Evolutionary conservation across 306 rosid species (phyloP).

Genomic region (Rosa rugosa): DNA sequence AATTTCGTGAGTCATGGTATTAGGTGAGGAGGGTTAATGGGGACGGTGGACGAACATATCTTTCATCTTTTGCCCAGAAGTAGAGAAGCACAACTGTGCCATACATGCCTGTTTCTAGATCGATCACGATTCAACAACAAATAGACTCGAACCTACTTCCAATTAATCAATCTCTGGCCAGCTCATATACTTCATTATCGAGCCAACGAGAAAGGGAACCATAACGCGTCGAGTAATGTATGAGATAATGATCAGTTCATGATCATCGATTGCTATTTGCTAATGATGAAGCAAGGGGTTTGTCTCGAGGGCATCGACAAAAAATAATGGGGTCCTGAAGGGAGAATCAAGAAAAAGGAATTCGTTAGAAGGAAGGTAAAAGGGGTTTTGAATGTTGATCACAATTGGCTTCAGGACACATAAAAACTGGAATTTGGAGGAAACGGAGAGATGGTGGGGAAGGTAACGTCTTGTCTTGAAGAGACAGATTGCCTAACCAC

Average conservation of each 20-base stretch:
- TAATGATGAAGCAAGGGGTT: background rate
- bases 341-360: background rate
- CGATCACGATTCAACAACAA: background rate
- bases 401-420: conserved; percentile 3
- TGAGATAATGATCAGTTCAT: background rate
- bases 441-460: background rate
- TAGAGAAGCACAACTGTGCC: background rate
- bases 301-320: background rate
- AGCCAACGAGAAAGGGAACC: background rate
- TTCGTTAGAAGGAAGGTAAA: background rate
- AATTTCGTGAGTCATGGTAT: background rate
- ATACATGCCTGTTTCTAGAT: background rate
- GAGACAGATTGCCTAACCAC: conserved; percentile 5
- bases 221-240: background rate
- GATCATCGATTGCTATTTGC: background rate
- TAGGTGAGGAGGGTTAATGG: background rate
- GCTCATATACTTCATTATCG: background rate
- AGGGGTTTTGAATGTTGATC: background rate
- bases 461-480: background rate
- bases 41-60: background rate
- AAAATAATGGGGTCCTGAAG: conserved; percentile 5
- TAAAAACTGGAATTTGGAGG: background rate
- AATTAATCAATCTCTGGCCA: background rate
- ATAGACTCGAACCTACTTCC: conserved; percentile 9
- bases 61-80: background rate